Evolutionary conservation across 73 alveolate species (phyloP), one percentile per base, ranked within the genome.

Genomic region (Stentor roeselii): DNA sequence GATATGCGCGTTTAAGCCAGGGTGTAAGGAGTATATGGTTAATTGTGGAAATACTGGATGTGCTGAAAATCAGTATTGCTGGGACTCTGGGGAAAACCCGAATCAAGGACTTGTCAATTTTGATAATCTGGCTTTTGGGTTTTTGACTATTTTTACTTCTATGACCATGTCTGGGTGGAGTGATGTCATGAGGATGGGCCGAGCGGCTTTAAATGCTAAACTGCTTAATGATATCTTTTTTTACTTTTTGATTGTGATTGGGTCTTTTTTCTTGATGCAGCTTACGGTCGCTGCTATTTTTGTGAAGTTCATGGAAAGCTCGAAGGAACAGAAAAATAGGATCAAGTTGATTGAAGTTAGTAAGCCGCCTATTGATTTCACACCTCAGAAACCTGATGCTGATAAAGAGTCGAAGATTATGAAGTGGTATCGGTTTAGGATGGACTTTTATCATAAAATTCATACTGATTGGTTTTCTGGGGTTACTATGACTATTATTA

Each of bases 121-220:
- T 60, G 97, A 92, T 59, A 74, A 86, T 75, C 76, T 89, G 30
- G 75, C 61, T 2, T 36, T 3, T 0, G 59, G 84, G 4, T 75
- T 92, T 11, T 85, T 89, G 59, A 86, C 78, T 50, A 83, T 92
- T 75, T 92, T 92, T 78, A 74, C 76, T 36, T 40, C 82, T 3
- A 82, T 89, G 36, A 82, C 92, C 3, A 31, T 86, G 39, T 92
- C 86, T 59, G 95, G 95, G 3, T 89, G 95, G 92, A 60, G 88
- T 35, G 87, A 60, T 37, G 58, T 82, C 1, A 89, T 89, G 95
- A 59, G 82, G 83, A 50, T 32, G 3, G 60, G 82, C 1, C 27
- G 89, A 41, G 75, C 61, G 50, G 89, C 90, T 50, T 37, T 14
- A 21, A 42, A 78, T 15, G 74, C 40, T 15, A 42, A 60, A 0